phyloP scores from a whole-genome alignment of 2,329 filamentous ascomycete genomes.

The Huntiella abstrusa region DNA sequence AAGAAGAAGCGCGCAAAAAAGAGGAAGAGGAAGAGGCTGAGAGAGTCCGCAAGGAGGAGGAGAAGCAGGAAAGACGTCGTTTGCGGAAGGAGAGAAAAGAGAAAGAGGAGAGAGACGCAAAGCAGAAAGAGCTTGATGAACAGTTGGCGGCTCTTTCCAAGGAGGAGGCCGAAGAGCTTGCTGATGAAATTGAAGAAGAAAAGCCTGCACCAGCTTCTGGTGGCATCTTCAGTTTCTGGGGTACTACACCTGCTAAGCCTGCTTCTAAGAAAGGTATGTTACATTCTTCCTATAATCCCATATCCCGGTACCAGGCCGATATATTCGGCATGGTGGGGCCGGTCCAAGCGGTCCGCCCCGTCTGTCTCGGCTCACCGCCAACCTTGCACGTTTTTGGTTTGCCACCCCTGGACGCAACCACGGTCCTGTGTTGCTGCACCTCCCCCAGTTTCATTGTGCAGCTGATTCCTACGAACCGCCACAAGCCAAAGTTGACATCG shows the following conservation, averaged over 20 bases:
- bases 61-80: conserved; percentile 2
- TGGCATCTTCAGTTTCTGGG: conserved; percentile 39
- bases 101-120: conserved; percentile 13
- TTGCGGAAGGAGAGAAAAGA: conserved; percentile 12
- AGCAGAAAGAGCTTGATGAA: conserved; percentile 12
- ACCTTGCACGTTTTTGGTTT: too few species aligned
- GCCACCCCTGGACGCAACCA: too few species aligned
- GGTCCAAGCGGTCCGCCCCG: too few species aligned
- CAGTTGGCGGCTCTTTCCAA: conserved; percentile 16
- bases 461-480: too few species aligned
- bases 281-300: neutral
- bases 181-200: conserved; percentile 16
- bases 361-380: too few species aligned
- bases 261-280: conserved; percentile 24
- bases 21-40: conserved; percentile 13
- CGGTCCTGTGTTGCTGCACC: too few species aligned
- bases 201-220: conserved; percentile 14
- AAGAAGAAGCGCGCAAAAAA: conserved; percentile 13
- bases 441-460: too few species aligned
- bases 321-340: too few species aligned
- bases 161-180: conserved; percentile 14
- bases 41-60: conserved; percentile 9
- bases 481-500: too few species aligned
- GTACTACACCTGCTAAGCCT: conserved; percentile 25
- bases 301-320: too few species aligned